Evolutionary conservation across 305 asterid species (phyloP).

Genomic region (Fraxinus dipetala): DNA sequence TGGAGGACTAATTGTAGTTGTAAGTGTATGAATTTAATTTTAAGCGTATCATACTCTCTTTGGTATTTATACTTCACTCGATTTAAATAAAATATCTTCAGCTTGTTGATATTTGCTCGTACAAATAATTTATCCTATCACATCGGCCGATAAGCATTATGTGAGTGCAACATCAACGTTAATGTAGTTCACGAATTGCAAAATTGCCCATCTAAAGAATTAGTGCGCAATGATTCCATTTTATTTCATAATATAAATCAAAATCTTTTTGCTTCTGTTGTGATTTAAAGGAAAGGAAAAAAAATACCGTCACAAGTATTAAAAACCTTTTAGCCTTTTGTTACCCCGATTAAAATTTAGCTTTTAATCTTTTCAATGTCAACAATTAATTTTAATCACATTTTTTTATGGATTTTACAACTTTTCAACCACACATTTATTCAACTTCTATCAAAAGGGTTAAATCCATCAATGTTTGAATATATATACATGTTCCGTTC

Average conservation of each 20-base stretch:
- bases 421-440: no score
- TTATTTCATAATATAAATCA: not conserved
- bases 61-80: not conserved
- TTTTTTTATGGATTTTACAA: no score
- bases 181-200: not conserved
- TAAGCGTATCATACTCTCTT: not conserved
- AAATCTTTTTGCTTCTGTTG: not conserved
- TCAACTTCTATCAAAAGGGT: no score
- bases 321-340: not conserved
- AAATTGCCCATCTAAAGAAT: not conserved
- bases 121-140: not conserved
- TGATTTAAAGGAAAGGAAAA: not conserved
- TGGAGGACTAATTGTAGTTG: not conserved
- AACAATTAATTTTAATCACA: no score
- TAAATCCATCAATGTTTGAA: no score
- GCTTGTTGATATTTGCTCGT: no score
- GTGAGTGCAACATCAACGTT: no score
- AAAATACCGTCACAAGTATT: not conserved
- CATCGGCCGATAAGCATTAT: no score
- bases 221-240: not conserved
- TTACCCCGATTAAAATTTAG: no score
- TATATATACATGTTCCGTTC: slow-evolving; percentile 22
- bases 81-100: not conserved
- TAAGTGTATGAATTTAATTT: no score
- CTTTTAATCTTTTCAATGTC: no score